Percentiles rank a stretch among this genome's conserved stretches.
Conservation (phyloP, 2,329 filamentous ascomycete genomes). For the Apiospora saccharicola region DNA sequence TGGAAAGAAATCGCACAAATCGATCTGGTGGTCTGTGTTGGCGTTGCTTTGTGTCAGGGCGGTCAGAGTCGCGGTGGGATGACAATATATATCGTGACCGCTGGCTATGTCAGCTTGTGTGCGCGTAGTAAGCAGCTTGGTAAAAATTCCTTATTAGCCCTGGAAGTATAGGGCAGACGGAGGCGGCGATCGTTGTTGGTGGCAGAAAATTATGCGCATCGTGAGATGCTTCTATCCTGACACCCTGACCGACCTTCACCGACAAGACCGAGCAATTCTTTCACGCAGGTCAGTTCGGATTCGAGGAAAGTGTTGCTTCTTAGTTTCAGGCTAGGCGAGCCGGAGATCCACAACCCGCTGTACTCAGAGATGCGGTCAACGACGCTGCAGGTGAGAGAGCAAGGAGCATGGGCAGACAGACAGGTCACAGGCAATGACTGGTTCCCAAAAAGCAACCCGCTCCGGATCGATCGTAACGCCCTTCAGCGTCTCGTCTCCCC, state of each 20-base stretch:
- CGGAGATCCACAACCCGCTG: not conserved
- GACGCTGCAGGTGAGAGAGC: conserved; percentile 1
- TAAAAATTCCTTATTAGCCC: not conserved
- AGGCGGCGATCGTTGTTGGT: too few relatives aligned
- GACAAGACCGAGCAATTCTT: not conserved
- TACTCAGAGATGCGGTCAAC: conserved; percentile 19
- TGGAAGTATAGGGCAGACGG: too few relatives aligned
- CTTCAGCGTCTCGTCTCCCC: not conserved
- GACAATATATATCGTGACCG: not conserved
- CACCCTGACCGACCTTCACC: not conserved
- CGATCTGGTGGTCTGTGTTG: conserved; percentile 18
- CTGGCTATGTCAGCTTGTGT: not conserved
- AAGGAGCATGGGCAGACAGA: not conserved
- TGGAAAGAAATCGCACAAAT: conserved; percentile 1
- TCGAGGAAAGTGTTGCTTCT: not conserved
- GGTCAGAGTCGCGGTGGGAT: not conserved
- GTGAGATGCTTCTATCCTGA: not conserved
- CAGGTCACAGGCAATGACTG: conserved; percentile 13
- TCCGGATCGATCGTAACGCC: not conserved
- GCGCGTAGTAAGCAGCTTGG: not conserved
- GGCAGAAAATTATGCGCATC: not conserved
- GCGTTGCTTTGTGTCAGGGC: not conserved
- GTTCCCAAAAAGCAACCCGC: not conserved
- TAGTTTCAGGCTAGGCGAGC: conserved; percentile 3
- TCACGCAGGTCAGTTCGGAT: not conserved